Percentiles rank a stretch among this genome's conserved stretches.
Evolutionary conservation across 371 early-diverging fungal genomes (phyloP).

Genomic region (Mortierella sp.): DNA sequence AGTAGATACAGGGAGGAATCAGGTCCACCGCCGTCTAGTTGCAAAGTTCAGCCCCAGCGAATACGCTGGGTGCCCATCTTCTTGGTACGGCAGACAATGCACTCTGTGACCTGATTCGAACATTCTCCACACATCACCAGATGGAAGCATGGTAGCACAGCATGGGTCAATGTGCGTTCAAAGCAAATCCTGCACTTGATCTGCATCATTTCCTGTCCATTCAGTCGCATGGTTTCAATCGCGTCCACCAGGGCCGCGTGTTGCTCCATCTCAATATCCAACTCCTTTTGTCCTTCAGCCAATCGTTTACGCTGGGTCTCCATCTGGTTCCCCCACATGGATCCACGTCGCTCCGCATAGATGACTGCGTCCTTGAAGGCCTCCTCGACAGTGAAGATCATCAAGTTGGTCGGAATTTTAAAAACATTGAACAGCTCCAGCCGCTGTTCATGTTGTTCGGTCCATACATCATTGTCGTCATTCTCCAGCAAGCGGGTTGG

Average conservation of each 20-base stretch:
- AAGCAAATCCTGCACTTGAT: conserved; percentile 48
- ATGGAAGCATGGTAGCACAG: conserved; percentile 51
- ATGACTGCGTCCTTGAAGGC: conserved; percentile 9
- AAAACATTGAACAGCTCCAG: conserved; percentile 3
- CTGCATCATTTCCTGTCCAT: conserved; percentile 13
- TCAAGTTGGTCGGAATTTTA: neutral
- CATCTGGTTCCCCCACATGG: neutral
- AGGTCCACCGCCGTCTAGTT: conserved; percentile 19
- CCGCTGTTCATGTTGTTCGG: neutral
- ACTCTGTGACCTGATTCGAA: conserved; percentile 19
- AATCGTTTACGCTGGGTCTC: neutral
- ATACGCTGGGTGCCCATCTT: conserved; percentile 17
- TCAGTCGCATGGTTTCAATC: conserved; percentile 8
- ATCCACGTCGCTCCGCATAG: neutral
- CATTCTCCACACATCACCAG: conserved; percentile 46
- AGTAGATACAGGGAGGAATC: neutral
- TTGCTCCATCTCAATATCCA: neutral
- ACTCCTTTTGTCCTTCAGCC: neutral
- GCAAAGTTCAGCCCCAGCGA: conserved; percentile 18
- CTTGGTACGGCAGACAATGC: conserved; percentile 32
- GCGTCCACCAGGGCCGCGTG: conserved; percentile 5
- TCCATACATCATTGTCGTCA: conserved; percentile 1
- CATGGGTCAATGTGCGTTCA: conserved; percentile 34
- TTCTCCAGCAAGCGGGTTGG: neutral
- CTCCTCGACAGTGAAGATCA: conserved; percentile 6